These are phyloP conservation scores for Clavispora santaluciae DNA, from an alignment of 805 yeast genomes.

Conservation along the genomic window DNA sequence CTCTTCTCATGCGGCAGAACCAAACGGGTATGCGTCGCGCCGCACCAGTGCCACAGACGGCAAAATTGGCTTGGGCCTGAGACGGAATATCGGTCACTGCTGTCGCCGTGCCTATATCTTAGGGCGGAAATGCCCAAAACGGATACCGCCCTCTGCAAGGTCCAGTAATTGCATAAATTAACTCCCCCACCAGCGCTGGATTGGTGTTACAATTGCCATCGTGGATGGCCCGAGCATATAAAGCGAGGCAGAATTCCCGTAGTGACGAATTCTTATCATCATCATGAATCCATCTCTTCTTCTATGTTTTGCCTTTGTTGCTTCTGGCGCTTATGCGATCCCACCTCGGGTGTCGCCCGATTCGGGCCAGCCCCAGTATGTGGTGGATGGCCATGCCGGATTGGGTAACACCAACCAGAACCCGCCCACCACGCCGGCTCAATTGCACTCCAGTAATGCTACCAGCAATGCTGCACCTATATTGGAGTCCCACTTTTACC, in stretches of 20 bases:
- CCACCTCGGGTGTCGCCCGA: neutral
- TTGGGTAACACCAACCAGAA: neutral
- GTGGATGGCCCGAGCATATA: no score
- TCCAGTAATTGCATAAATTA: no score
- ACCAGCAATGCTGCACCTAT: neutral
- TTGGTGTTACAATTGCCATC: neutral
- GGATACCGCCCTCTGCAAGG: no score
- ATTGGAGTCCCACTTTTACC: neutral
- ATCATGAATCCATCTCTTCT: neutral
- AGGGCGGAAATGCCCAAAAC: no score
- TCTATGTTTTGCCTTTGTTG: neutral
- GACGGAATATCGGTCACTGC: no score
- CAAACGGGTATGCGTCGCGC: no score
- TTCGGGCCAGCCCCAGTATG: neutral
- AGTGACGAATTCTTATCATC: neutral
- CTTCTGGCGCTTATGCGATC: neutral
- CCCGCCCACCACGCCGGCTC: neutral
- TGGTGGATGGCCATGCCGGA: neutral
- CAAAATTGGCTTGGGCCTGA: no score
- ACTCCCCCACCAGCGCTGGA: no score
- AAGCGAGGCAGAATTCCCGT: neutral
- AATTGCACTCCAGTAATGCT: neutral
- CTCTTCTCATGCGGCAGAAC: no score
- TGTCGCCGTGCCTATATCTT: no score
- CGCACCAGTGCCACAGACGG: no score